Conservation (phyloP, 768 basidiomycete species). For the Flagelloscypha sp. region DNA sequence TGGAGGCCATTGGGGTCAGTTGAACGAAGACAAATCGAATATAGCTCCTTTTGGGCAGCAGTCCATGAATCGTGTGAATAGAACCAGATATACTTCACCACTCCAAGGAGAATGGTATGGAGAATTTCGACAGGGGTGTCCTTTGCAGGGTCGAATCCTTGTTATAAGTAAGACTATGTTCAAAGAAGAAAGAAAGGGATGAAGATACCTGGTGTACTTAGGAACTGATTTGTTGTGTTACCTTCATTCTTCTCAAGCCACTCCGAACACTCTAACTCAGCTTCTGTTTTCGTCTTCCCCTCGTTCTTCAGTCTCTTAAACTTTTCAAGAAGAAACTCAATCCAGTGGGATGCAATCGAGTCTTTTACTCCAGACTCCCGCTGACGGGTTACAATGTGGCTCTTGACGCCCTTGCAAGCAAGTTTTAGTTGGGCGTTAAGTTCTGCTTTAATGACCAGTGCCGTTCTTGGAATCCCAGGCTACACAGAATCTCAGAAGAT, state of each 20-base stretch:
- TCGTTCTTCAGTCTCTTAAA: slow-evolving; percentile 13
- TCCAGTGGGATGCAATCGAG: slow-evolving; percentile 28
- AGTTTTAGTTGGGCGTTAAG: slow-evolving; percentile 22
- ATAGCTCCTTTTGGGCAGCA: slow-evolving; percentile 16
- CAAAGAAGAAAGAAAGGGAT: background rate
- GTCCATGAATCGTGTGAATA: slow-evolving; percentile 23
- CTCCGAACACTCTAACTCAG: slow-evolving; percentile 13
- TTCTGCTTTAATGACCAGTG: slow-evolving; percentile 11
- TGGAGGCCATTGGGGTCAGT: slow-evolving; percentile 20
- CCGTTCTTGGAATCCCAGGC: slow-evolving; percentile 17
- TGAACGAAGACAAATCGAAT: slow-evolving; percentile 22
- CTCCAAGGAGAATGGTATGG: slow-evolving; percentile 34
- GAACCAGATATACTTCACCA: slow-evolving; percentile 37
- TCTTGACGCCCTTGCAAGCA: slow-evolving; percentile 24
- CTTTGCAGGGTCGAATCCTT: slow-evolving; percentile 19
- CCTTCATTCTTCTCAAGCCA: slow-evolving; percentile 20
- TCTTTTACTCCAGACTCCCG: slow-evolving; percentile 31
- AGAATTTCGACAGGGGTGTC: slow-evolving; percentile 36
- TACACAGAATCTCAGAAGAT: slow-evolving; percentile 6
- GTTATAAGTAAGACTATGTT: background rate
- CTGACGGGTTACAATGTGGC: slow-evolving; percentile 19
- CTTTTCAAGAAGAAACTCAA: slow-evolving; percentile 22
- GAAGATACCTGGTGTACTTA: slow-evolving; percentile 19
- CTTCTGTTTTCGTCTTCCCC: slow-evolving; percentile 12
- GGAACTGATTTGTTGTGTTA: slow-evolving; percentile 22